Conservation (phyloP, 768 basidiomycete species). For the Russula sp. region DNA sequence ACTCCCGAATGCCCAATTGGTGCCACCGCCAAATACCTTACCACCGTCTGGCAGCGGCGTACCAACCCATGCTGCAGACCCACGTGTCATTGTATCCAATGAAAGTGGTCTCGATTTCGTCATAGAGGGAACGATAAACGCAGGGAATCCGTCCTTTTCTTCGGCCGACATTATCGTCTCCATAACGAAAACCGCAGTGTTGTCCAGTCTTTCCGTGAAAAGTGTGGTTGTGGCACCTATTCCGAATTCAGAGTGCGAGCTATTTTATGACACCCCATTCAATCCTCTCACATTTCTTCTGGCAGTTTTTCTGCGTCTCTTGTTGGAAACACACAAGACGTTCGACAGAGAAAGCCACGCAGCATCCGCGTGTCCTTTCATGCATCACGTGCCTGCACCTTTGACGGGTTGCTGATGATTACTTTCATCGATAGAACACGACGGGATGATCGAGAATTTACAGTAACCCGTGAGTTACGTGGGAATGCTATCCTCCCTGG, state of each 20-base stretch:
- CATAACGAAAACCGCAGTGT: background rate
- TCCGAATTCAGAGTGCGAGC: conserved; percentile 1
- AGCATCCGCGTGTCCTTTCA: conserved; percentile 10
- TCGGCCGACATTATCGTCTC: background rate
- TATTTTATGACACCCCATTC: background rate
- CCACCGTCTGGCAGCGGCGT: no score
- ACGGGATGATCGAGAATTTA: background rate
- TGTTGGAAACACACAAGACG: background rate
- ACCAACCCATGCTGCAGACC: no score
- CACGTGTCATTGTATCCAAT: background rate
- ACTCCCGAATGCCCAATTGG: no score
- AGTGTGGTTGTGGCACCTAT: background rate
- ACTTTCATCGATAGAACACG: conserved; percentile 1
- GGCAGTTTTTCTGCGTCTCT: conserved; percentile 6
- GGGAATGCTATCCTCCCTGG: background rate
- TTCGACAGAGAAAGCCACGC: background rate
- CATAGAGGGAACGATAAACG: background rate
- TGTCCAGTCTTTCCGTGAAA: background rate
- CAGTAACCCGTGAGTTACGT: conserved; percentile 3
- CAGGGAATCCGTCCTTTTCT: background rate
- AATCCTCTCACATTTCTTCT: background rate
- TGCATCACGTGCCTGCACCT: background rate
- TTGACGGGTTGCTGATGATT: background rate
- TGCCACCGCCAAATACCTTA: no score
- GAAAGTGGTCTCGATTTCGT: conserved; percentile 10